Percentiles rank a stretch among this genome's conserved stretches.
Conservation (phyloP, 495 filamentous ascomycete genomes). For the Aspergillus steynii region DNA sequence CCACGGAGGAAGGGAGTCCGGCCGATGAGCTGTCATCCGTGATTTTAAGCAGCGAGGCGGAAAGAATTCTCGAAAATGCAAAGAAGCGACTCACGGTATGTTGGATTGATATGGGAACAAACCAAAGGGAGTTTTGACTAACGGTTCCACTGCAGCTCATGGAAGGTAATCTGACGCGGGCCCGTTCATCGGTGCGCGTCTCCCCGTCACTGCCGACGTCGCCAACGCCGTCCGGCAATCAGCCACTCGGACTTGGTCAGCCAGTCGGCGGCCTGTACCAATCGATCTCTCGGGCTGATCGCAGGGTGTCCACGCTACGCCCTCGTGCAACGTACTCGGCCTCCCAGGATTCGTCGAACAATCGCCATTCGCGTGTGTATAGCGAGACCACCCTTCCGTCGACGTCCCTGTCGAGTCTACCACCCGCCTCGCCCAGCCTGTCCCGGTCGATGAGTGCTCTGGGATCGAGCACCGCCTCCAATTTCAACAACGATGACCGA, state of each 20-base stretch:
- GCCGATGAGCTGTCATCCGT: slow-evolving; percentile 64
- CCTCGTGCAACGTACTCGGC: slow-evolving; percentile 38
- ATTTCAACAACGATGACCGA: slow-evolving; percentile 37
- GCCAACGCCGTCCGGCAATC: slow-evolving; percentile 33
- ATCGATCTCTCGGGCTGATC: slow-evolving; percentile 45
- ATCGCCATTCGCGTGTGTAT: slow-evolving; percentile 55
- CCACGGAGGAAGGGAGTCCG: slow-evolving; percentile 31
- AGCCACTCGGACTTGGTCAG: slow-evolving; percentile 29
- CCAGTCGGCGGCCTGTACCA: slow-evolving; percentile 43
- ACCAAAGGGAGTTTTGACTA: slow-evolving; percentile 13
- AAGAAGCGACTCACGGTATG: slow-evolving; percentile 85
- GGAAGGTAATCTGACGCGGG: slow-evolving; percentile 84
- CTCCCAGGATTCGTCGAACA: slow-evolving; percentile 38
- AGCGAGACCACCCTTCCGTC: slow-evolving; percentile 59
- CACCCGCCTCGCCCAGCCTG: slow-evolving; percentile 26
- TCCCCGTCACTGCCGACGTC: slow-evolving; percentile 59
- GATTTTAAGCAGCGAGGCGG: slow-evolving; percentile 77
- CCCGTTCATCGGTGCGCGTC: slow-evolving; percentile 69
- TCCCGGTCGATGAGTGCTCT: slow-evolving; percentile 47
- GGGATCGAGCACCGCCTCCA: slow-evolving; percentile 40
- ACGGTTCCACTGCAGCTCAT: slow-evolving; percentile 62
- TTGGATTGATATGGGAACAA: slow-evolving; percentile 10
- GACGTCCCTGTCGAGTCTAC: slow-evolving; percentile 27
- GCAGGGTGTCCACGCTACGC: slow-evolving; percentile 35
- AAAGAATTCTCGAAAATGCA: slow-evolving; percentile 86